phyloP scores from a whole-genome alignment of 192 early-diverging fungal genomes.

The Backusella westeae region DNA sequence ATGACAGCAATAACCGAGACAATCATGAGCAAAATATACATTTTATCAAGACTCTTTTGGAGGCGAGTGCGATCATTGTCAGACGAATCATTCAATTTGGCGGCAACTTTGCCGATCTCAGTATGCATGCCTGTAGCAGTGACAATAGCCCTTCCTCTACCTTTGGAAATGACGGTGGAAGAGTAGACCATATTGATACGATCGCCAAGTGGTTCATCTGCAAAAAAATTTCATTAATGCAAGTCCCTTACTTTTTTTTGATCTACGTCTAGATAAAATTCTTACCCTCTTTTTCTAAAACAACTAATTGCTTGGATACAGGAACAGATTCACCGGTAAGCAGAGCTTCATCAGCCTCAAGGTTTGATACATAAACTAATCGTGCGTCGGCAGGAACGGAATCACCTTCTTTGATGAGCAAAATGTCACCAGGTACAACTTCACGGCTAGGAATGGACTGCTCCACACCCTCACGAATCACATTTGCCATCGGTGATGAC shows the following conservation, averaged over 20 bases:
- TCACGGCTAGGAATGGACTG: constrained; percentile 69
- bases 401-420: constrained; percentile 91
- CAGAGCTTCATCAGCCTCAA: constrained; percentile 90
- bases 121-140: constrained; percentile 82
- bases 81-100: constrained; percentile 62
- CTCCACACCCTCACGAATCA: constrained; percentile 84
- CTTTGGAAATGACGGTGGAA: constrained; percentile 86
- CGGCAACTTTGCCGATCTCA: constrained; percentile 90
- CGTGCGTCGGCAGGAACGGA: constrained; percentile 89
- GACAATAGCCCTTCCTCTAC: constrained; percentile 87
- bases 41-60: constrained; percentile 64
- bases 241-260: background rate
- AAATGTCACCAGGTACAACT: constrained; percentile 86
- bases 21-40: constrained; percentile 74
- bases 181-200: constrained; percentile 90
- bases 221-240: background rate
- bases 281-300: constrained; percentile 10
- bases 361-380: constrained; percentile 78
- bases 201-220: constrained; percentile 80
- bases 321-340: constrained; percentile 90
- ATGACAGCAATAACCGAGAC: constrained; percentile 70
- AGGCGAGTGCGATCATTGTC: constrained; percentile 55
- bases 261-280: background rate
- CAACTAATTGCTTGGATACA: constrained; percentile 59
- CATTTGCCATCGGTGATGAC: constrained; percentile 80